Evolutionary conservation across 805 yeast genomes (phyloP), one percentile per base, ranked within the genome.

Genomic region (Debaryomyces hansenii): DNA sequence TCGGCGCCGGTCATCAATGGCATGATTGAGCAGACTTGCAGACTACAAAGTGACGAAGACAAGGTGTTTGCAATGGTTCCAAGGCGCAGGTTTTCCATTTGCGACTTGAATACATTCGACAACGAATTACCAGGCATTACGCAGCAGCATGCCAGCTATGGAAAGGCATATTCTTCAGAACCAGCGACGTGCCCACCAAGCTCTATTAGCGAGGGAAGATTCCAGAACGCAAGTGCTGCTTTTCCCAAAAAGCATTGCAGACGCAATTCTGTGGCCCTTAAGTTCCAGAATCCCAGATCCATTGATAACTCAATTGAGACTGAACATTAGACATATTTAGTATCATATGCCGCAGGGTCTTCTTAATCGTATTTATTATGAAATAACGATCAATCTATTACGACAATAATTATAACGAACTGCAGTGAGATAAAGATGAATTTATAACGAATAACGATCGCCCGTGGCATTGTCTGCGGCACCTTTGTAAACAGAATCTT

Each of bases 231-330:
- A 7, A 24, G 10, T 4, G 7, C 27, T 24, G 2, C 2, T 24
- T 24, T 24, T 9, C 27, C 27, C 4, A 24, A 63, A 33, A 63
- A 66, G 42, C 82, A 77, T 53, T 67, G 65, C 32, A 51, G 81
- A 38, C 57, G 79, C 33, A 64, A 72, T n/a, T 69, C 79, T 0
- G 70, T 78, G 36, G 81, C 82, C 0, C 57, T 77, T 53, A 69
- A 72, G 29, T 77, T 77, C 51, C 69, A 70, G 12, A 49, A 63
- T 14, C 81, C 77, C 16, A 62, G 56, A 45, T 29, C 29, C 8
- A 29, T 34, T 12, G 44, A 32, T 8, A 32, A 34, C 6, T n/a
- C 40, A n/a, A n/a, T 31, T 6, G 34, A 31, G 16, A 14, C 34
- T 31, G 34, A 31, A 5, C 14, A 31, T 5, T 14, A 14, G 16